phyloP scores from a whole-genome alignment of 2,329 filamentous ascomycete genomes.

The Ceratocystis cubensis region DNA sequence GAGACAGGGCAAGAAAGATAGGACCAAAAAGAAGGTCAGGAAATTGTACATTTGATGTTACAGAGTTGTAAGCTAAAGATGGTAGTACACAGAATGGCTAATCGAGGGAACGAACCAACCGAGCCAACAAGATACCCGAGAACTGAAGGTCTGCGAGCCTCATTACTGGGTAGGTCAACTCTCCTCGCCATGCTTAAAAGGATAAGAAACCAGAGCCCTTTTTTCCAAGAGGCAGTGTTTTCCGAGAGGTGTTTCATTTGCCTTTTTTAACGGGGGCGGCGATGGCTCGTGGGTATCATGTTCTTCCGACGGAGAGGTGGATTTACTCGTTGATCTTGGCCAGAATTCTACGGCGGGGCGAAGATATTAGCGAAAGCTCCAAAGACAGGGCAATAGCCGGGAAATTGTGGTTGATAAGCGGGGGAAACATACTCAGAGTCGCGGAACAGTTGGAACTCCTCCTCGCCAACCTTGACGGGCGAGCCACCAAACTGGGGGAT shows the following conservation, averaged over 20 bases:
- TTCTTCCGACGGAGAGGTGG: background rate
- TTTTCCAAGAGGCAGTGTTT: background rate
- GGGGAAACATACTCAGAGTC: slow-evolving; percentile 80
- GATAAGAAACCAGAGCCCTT: slow-evolving; percentile 22
- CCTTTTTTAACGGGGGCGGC: background rate
- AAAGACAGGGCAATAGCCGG: background rate
- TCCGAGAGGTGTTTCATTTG: background rate
- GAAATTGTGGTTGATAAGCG: background rate
- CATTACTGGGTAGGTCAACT: background rate
- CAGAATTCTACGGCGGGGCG: slow-evolving; percentile 54
- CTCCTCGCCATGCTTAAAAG: slow-evolving; percentile 15
- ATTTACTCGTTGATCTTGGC: slow-evolving; percentile 94
- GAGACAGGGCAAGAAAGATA: background rate
- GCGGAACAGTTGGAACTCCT: slow-evolving; percentile 91
- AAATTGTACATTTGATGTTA: slow-evolving; percentile 7
- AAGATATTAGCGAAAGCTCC: background rate
- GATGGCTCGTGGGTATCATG: slow-evolving; percentile 17
- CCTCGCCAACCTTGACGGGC: slow-evolving; percentile 92
- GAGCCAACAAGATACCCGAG: slow-evolving; percentile 14
- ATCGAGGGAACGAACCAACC: slow-evolving; percentile 1
- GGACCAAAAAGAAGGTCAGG: background rate
- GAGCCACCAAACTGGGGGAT: slow-evolving; percentile 95
- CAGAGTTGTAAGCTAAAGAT: slow-evolving; percentile 12
- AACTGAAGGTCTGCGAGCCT: background rate
- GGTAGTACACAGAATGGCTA: slow-evolving; percentile 9